A percentile compares a stretch with the other conserved stretches of the same genome.
Conservation (phyloP, 1,284 basidiomycete species). For the Hortiboletus rubellus region DNA sequence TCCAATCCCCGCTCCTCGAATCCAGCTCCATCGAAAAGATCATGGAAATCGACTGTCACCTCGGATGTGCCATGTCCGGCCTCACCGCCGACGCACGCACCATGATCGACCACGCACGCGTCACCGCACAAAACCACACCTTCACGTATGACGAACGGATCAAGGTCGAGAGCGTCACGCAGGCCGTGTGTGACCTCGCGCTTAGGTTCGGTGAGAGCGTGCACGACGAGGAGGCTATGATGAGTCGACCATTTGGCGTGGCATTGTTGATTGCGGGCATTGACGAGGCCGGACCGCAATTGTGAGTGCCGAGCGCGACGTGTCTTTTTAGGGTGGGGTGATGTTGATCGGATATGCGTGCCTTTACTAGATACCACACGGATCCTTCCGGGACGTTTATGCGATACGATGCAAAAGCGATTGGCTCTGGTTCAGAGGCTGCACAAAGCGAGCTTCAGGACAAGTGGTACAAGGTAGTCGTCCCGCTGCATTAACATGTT, state of each 20-base stretch:
- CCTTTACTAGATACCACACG: conserved; percentile 78
- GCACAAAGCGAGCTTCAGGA: conserved; percentile 97
- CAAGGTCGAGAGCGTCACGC: conserved; percentile 95
- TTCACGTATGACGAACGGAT: conserved; percentile 98
- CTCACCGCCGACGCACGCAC: conserved; percentile 98
- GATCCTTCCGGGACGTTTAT: conserved; percentile 99
- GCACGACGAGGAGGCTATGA: conserved; percentile 98
- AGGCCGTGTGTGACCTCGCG: conserved; percentile 97
- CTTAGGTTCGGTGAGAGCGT: conserved; percentile 98
- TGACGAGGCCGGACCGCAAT: conserved; percentile 94
- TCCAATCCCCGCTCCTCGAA: conserved; percentile 95
- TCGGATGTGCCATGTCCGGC: conserved; percentile 98
- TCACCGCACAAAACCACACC: conserved; percentile 92
- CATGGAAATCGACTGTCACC: conserved; percentile 97
- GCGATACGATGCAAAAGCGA: conserved; percentile 97
- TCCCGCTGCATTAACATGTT: neutral
- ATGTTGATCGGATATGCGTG: conserved; percentile 7
- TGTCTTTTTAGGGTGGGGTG: neutral
- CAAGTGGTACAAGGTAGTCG: conserved; percentile 89
- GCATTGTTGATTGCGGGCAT: conserved; percentile 96
- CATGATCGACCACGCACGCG: conserved; percentile 99
- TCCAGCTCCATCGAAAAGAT: conserved; percentile 98
- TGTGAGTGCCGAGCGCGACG: conserved; percentile 51
- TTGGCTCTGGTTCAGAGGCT: conserved; percentile 97
- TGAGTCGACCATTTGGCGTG: conserved; percentile 99